Evolutionary conservation across 257 asterid species (phyloP).

Genomic region (Rubia yunnanensis): DNA sequence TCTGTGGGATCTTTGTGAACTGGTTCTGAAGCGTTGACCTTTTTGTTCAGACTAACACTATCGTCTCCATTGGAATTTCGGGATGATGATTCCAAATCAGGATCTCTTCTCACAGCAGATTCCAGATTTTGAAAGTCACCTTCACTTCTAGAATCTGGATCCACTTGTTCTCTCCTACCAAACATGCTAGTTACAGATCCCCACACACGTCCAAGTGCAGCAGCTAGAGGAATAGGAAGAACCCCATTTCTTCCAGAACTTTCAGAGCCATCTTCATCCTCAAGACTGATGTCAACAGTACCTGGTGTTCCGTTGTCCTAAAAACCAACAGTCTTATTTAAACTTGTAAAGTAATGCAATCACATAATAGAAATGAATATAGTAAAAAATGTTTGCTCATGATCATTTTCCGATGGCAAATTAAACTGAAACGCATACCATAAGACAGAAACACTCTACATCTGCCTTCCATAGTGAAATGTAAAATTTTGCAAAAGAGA

Average conservation of each 20-base stretch:
- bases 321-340: conserved; percentile 13
- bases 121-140: conserved; percentile 45
- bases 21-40: conserved; percentile 31
- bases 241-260: conserved; percentile 66
- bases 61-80: conserved; percentile 35
- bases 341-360: not conserved
- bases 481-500: not conserved
- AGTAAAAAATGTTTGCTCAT: not conserved
- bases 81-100: conserved; percentile 40
- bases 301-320: conserved; percentile 42
- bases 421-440: not conserved
- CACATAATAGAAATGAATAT: not conserved
- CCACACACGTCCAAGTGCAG: conserved; percentile 87
- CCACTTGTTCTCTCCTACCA: conserved; percentile 50
- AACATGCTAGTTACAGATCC: conserved; percentile 88
- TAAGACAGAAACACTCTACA: not conserved
- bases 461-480: not conserved
- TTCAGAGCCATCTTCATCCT: conserved; percentile 46
- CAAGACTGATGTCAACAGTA: conserved; percentile 42
- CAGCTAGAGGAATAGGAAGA: conserved; percentile 82
- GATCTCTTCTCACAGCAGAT: conserved; percentile 25
- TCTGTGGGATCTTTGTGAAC: conserved; percentile 30
- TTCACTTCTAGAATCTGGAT: conserved; percentile 50
- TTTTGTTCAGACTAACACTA: conserved; percentile 26
- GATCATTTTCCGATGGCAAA: not conserved